phyloP scores from a whole-genome alignment of 2,329 filamentous ascomycete genomes.

The Cladosporium sp. region DNA sequence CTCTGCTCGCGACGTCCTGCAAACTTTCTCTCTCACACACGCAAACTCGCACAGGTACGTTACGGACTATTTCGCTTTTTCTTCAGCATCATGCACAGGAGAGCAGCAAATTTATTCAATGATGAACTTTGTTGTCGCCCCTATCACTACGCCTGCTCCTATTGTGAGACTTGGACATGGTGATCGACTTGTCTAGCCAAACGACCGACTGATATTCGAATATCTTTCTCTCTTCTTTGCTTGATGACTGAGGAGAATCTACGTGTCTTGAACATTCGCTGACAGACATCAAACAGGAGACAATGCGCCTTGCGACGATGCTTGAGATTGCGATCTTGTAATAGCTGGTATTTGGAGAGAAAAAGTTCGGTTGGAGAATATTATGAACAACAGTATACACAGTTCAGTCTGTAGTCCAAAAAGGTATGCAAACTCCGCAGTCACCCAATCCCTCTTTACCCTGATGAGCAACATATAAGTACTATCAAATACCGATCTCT shows the following conservation, averaged over 20 bases:
- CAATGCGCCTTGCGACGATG: conserved; percentile 3
- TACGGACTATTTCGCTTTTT: conserved; percentile 10
- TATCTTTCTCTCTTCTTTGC: conserved; percentile 1
- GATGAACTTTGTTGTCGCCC: conserved; percentile 59
- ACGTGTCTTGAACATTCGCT: background rate
- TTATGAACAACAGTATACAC: too few relatives aligned
- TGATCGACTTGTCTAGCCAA: conserved; percentile 60
- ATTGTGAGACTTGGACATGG: conserved; percentile 34
- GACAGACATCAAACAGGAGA: conserved; percentile 11
- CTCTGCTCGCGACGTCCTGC: background rate
- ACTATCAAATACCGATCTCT: conserved; percentile 48
- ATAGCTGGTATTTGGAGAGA: too few relatives aligned
- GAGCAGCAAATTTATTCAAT: conserved; percentile 27
- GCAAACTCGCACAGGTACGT: conserved; percentile 18
- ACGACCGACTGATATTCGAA: conserved; percentile 50
- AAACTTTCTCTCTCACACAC: conserved; percentile 2
- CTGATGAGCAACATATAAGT: conserved; percentile 43
- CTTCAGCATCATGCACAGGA: conserved; percentile 18
- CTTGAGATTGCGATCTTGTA: background rate
- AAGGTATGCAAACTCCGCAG: conserved; percentile 3
- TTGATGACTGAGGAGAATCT: background rate
- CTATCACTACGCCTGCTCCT: conserved; percentile 48
- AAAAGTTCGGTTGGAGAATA: too few relatives aligned
- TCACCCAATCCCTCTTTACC: conserved; percentile 14
- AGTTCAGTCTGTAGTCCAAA: conserved; percentile 3